Conservation (phyloP, 345 rosid genomes). For the Syzygium jambos region DNA sequence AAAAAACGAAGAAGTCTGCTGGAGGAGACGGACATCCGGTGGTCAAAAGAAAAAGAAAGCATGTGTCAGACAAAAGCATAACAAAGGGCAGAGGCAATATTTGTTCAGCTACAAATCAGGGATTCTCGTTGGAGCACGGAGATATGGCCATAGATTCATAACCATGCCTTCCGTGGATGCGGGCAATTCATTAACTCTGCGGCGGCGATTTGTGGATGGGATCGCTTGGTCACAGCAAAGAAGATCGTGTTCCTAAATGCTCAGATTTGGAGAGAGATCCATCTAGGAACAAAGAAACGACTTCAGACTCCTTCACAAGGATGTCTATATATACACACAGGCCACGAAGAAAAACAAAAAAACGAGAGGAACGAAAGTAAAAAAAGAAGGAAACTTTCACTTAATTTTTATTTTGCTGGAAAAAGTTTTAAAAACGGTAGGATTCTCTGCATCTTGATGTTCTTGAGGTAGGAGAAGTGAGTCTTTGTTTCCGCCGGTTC, state of each 20-base stretch:
- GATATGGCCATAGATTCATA: too few relatives aligned
- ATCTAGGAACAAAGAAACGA: background rate
- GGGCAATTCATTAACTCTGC: too few relatives aligned
- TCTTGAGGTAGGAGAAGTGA: background rate
- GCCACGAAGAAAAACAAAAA: background rate
- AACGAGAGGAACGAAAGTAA: too few relatives aligned
- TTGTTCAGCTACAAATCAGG: too few relatives aligned
- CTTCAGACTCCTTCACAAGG: background rate
- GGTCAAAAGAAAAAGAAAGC: too few relatives aligned
- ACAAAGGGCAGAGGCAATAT: too few relatives aligned
- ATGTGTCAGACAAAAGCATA: too few relatives aligned
- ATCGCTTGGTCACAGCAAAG: background rate
- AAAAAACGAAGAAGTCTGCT: background rate
- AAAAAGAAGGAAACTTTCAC: too few relatives aligned
- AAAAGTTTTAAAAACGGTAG: background rate
- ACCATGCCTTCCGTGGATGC: too few relatives aligned
- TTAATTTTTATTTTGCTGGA: too few relatives aligned
- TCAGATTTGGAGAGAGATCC: too few relatives aligned
- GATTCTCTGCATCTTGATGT: background rate
- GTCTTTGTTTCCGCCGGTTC: background rate
- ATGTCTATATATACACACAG: background rate
- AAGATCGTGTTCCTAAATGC: background rate
- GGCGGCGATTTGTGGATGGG: background rate
- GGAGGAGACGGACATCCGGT: background rate
- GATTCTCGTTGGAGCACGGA: too few relatives aligned